These are phyloP conservation scores for Begonia loranthoides DNA, from an alignment of 306 rosid genomes.

Conservation along the genomic window DNA sequence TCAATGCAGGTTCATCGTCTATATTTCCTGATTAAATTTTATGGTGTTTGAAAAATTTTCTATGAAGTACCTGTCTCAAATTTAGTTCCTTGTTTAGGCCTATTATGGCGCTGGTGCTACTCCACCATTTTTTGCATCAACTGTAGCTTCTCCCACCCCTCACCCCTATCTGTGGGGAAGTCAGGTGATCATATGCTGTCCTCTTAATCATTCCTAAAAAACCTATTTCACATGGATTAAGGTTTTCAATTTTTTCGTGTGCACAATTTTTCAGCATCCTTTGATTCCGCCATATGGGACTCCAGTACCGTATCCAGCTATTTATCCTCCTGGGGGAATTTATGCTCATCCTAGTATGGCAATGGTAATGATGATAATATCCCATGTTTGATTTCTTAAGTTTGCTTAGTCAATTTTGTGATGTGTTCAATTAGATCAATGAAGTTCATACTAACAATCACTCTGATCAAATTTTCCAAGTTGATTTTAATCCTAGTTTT, in stretches of 20 bases:
- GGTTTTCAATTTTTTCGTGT: not conserved
- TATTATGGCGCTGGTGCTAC: constrained; percentile 81
- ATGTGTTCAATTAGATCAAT: too few species aligned
- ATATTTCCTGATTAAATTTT: too few species aligned
- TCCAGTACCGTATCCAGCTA: constrained; percentile 86
- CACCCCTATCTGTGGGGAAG: constrained; percentile 97
- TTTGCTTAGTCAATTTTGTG: too few species aligned
- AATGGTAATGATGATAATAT: constrained; percentile 26
- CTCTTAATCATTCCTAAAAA: too few species aligned
- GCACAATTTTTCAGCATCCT: constrained; percentile 54
- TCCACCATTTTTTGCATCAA: constrained; percentile 79
- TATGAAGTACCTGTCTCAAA: too few species aligned
- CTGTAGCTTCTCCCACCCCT: constrained; percentile 76
- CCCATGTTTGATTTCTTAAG: too few species aligned
- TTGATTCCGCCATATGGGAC: constrained; percentile 88
- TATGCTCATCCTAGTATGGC: constrained; percentile 93
- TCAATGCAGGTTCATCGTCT: constrained; percentile 64
- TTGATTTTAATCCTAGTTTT: constrained; percentile 10
- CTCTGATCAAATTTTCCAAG: not conserved
- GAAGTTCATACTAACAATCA: too few species aligned
- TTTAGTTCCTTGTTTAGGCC: constrained; percentile 48
- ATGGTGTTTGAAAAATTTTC: too few species aligned
- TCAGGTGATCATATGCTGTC: constrained; percentile 38
- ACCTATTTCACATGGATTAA: too few species aligned
- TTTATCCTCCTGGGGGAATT: constrained; percentile 85